Base-by-base conservation (phyloP, 371 early-diverging fungal genomes). In the Coemansia sp. region DNA sequence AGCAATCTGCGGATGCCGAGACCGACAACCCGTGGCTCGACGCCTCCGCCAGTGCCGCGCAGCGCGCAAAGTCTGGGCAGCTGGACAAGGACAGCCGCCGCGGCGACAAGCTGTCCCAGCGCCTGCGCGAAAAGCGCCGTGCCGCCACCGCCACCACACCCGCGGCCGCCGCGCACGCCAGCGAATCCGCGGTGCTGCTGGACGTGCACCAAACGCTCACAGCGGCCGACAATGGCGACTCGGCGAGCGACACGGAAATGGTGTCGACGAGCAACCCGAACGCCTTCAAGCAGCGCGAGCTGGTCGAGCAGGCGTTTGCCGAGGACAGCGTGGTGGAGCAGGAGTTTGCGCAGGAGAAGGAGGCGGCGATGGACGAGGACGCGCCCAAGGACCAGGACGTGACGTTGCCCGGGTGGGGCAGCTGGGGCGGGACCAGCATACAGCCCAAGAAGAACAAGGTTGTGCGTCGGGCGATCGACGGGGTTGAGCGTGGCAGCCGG, bases 351-450 rank as follows among this genome's bases (percentile, higher is more conserved):
- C 84, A 85, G 6, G 96, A 95, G 73, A 96, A 95, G 80, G 68
- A 79, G 54, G 81, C 70, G 5, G 76, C 80, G 4, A 82, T 87
- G 47, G 87, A 84, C 8, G 87, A 85, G 32, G 93, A 94, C 38
- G 85, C 76, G 16, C 89, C 90, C 40, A 85, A 93, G 76, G 87
- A 86, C 16, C 85, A 86, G 59, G 93, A 93, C 68, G 60, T 89
- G 60, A 91, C 91, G 4, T 81, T 98, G 51, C 98, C 98, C 26
- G 98, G 98, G 58, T 98, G 98, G 88, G 97, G 95, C 4, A 66
- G 84, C 38, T 98, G 98, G 98, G 87, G 81, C 48, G 98, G 98
- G 20, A 54, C 66, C 1, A 80, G 80, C 31, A 74, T 89, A 41
- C 41, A 63, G 55, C 54, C 78, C 36, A 75, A 85, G 78, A 86